Percentiles rank a stretch among this genome's conserved stretches.
Evolutionary conservation across 805 yeast genomes (phyloP).

Genomic region (Ogataea pilisensis): DNA sequence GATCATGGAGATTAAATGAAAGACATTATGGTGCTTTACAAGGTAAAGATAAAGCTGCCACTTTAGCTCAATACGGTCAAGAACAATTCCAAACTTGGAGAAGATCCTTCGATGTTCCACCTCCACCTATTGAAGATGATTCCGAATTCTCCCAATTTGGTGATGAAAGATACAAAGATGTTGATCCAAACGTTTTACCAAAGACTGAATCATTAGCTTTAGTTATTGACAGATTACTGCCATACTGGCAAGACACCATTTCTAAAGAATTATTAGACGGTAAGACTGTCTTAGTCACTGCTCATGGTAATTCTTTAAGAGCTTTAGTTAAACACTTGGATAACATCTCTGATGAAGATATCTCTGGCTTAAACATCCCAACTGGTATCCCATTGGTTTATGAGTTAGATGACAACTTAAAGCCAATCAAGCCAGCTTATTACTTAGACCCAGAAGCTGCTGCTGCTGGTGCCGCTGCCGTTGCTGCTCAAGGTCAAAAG

Average conservation of each 20-base stretch:
- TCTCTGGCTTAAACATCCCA: constrained; percentile 94
- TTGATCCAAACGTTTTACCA: constrained; percentile 87
- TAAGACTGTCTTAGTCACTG: constrained; percentile 90
- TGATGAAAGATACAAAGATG: constrained; percentile 79
- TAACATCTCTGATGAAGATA: constrained; percentile 84
- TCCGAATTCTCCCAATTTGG: constrained; percentile 80
- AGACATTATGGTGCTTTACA: constrained; percentile 97
- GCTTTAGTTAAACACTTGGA: constrained; percentile 95
- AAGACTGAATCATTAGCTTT: constrained; percentile 90
- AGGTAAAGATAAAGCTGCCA: constrained; percentile 96
- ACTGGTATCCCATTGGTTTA: constrained; percentile 98
- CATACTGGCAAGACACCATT: constrained; percentile 94
- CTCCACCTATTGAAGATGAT: constrained; percentile 77
- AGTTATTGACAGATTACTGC: constrained; percentile 93
- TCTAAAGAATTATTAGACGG: constrained; percentile 78
- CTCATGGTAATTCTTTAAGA: constrained; percentile 98
- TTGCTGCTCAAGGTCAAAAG: constrained; percentile 91
- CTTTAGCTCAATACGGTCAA: constrained; percentile 80
- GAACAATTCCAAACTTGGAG: constrained; percentile 96
- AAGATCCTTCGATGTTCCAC: constrained; percentile 96
- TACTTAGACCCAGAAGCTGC: constrained; percentile 99
- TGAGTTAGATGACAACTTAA: constrained; percentile 82
- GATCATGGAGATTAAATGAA: constrained; percentile 79
- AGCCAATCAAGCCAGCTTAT: constrained; percentile 90
- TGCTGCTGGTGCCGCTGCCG: constrained; percentile 99